These are phyloP conservation scores for Penicillium paxilli DNA, from an alignment of 495 filamentous ascomycete species.

Conservation along the genomic window DNA sequence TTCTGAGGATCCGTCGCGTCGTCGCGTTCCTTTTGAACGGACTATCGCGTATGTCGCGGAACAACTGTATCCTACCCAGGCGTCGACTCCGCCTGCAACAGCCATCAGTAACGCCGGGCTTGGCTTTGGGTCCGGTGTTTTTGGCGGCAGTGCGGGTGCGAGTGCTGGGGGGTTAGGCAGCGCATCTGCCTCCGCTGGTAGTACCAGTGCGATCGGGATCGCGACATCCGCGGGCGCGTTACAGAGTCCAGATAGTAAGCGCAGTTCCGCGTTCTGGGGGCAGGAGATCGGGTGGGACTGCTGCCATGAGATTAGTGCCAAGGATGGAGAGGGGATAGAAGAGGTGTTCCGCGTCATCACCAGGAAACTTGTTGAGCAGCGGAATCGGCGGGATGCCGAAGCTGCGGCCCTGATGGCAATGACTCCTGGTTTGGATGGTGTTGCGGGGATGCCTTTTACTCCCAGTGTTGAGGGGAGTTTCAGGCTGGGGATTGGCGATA, in stretches of 20 bases:
- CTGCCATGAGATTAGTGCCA: constrained; percentile 93
- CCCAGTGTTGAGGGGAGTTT: constrained; percentile 41
- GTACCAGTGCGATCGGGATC: constrained; percentile 10
- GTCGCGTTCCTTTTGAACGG: constrained; percentile 87
- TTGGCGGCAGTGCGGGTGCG: constrained; percentile 17
- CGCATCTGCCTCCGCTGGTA: neutral
- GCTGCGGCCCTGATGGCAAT: constrained; percentile 43
- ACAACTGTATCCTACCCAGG: constrained; percentile 69
- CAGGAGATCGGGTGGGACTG: constrained; percentile 94
- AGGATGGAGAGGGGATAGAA: constrained; percentile 93
- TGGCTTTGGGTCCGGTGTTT: constrained; percentile 12
- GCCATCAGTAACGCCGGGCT: constrained; percentile 27
- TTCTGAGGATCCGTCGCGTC: constrained; percentile 68
- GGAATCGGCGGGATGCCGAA: constrained; percentile 61
- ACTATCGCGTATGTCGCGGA: constrained; percentile 95
- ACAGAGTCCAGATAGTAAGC: constrained; percentile 70
- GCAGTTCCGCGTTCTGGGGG: constrained; percentile 83
- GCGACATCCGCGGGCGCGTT: constrained; percentile 35
- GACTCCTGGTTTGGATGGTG: constrained; percentile 34
- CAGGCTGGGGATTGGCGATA: constrained; percentile 44
- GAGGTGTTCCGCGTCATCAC: constrained; percentile 97
- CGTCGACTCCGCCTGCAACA: constrained; percentile 65
- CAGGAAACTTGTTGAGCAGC: constrained; percentile 90
- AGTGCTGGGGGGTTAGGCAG: neutral
- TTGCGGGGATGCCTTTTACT: constrained; percentile 11